Percentiles rank a stretch among this genome's conserved stretches.
phyloP scores from a whole-genome alignment of 306 rosid species.

The Begonia masoniana region DNA sequence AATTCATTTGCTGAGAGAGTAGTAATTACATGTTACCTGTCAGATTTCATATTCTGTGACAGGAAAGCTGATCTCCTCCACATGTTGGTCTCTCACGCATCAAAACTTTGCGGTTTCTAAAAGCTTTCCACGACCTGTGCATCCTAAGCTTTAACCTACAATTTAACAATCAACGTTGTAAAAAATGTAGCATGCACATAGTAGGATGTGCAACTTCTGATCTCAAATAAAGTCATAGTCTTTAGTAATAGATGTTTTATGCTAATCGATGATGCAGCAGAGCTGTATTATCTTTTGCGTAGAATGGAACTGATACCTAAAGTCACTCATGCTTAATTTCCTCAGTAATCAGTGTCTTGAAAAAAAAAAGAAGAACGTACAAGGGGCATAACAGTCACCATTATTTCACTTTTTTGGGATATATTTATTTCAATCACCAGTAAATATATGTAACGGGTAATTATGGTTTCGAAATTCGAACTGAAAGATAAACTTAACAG shows the following conservation, averaged over 20 bases:
- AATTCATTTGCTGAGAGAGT: slow-evolving; percentile 2
- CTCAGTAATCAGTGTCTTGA: too few species aligned
- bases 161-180: background rate
- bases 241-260: too few species aligned
- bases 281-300: too few species aligned
- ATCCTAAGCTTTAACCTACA: slow-evolving; percentile 8
- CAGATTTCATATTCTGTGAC: slow-evolving; percentile 3
- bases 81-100: background rate
- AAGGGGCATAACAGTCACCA: too few species aligned
- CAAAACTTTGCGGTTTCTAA: background rate
- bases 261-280: too few species aligned
- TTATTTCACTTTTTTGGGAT: too few species aligned
- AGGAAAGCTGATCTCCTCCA: background rate
- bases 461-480: too few species aligned
- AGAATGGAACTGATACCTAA: too few species aligned
- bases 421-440: too few species aligned
- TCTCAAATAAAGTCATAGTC: background rate
- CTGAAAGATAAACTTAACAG: background rate
- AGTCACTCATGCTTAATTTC: too few species aligned
- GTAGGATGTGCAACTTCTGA: background rate
- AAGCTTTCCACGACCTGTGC: slow-evolving; percentile 2
- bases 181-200: background rate
- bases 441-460: too few species aligned
- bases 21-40: slow-evolving; percentile 5
- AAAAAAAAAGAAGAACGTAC: too few species aligned